Conservation (phyloP, 2,329 filamentous ascomycete species). For the Epichloe aotearoae region DNA sequence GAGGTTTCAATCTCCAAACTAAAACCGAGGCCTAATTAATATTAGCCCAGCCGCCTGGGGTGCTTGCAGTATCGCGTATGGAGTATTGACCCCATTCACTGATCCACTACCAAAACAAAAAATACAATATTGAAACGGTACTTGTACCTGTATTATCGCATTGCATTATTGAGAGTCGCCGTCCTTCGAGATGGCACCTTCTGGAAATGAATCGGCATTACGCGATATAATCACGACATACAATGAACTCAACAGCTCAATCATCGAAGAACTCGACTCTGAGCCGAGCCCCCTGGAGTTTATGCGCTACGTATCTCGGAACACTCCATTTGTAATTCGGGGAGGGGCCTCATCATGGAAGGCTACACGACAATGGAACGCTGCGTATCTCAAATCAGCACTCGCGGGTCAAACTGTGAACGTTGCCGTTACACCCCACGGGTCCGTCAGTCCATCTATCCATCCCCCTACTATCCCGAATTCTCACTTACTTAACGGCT, state of each 20-base stretch:
- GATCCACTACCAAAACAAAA: no score
- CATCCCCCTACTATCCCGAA: background rate
- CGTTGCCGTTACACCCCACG: slow-evolving; percentile 62
- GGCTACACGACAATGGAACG: slow-evolving; percentile 50
- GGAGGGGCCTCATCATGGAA: slow-evolving; percentile 48
- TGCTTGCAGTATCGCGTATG: no score
- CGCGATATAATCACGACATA: slow-evolving; percentile 50
- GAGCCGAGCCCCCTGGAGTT: slow-evolving; percentile 63
- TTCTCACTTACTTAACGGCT: background rate
- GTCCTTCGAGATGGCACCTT: background rate
- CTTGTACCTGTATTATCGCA: no score
- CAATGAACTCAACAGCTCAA: slow-evolving; percentile 53
- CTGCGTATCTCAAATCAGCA: slow-evolving; percentile 39
- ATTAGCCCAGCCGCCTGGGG: no score
- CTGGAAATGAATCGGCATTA: slow-evolving; percentile 9
- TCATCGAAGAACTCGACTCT: slow-evolving; percentile 46
- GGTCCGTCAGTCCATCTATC: slow-evolving; percentile 25
- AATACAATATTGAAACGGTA: no score
- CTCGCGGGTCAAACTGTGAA: slow-evolving; percentile 50
- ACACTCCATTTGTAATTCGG: slow-evolving; percentile 62
- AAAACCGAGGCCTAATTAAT: no score
- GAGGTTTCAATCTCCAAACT: no score
- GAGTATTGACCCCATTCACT: no score
- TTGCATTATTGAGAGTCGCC: no score
- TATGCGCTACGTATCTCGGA: slow-evolving; percentile 61